Evolutionary conservation across 371 early-diverging fungal genomes (phyloP).

Genomic region (Mortierella sp.): DNA sequence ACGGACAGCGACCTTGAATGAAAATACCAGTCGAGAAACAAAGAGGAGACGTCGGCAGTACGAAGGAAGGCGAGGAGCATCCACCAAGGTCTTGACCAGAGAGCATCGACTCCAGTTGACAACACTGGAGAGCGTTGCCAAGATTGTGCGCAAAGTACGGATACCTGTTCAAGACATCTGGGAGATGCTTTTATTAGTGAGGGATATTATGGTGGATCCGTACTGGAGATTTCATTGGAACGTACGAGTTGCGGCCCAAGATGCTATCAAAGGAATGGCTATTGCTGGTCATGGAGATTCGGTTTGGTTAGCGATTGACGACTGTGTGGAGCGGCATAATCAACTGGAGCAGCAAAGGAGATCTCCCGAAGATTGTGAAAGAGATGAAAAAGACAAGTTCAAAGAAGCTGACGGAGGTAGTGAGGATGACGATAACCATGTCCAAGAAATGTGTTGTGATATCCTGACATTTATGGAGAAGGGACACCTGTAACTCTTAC

Average conservation of each 20-base stretch:
- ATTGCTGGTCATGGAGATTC: constrained; percentile 44
- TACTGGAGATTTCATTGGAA: constrained; percentile 25
- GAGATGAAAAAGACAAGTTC: neutral
- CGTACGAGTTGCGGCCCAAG: constrained; percentile 28
- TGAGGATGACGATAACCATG: constrained; percentile 4
- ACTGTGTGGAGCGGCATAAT: constrained; percentile 3
- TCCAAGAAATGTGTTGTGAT: constrained; percentile 15
- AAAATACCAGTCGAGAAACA: neutral
- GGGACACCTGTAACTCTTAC: constrained; percentile 6
- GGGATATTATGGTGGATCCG: constrained; percentile 36
- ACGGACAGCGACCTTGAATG: neutral
- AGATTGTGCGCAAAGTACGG: constrained; percentile 34
- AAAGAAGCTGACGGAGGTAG: neutral
- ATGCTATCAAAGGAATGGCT: constrained; percentile 40
- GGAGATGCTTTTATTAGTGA: constrained; percentile 42
- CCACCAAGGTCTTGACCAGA: constrained; percentile 36
- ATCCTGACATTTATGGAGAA: constrained; percentile 17
- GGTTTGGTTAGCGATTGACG: constrained; percentile 32
- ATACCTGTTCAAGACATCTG: constrained; percentile 44
- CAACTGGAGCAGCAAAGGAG: neutral
- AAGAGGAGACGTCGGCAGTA: neutral
- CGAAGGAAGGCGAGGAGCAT: constrained; percentile 10
- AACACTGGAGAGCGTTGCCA: constrained; percentile 36
- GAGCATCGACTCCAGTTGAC: constrained; percentile 48
- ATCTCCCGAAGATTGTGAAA: neutral